Conservation (phyloP, 1,284 basidiomycete genomes). For the Cerioporus squamosus region DNA sequence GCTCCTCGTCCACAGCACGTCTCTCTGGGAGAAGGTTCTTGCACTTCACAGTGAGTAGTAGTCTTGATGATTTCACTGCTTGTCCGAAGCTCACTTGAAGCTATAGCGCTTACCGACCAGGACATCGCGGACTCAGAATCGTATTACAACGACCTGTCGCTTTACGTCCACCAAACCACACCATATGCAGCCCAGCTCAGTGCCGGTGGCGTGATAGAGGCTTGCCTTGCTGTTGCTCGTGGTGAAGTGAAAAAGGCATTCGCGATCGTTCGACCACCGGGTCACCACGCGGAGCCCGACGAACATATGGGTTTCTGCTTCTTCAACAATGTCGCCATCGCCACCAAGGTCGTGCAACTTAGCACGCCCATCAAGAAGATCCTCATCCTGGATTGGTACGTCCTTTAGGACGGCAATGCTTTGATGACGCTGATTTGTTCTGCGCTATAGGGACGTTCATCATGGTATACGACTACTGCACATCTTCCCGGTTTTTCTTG, state of each 20-base stretch:
- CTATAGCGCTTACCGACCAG: slow-evolving; percentile 70
- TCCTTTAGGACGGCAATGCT: no score
- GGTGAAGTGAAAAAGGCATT: slow-evolving; percentile 86
- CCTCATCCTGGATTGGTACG: slow-evolving; percentile 94
- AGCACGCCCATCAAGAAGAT: slow-evolving; percentile 76
- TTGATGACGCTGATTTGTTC: slow-evolving; percentile 11
- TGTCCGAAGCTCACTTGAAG: slow-evolving; percentile 19
- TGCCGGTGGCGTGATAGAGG: slow-evolving; percentile 94
- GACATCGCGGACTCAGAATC: slow-evolving; percentile 72
- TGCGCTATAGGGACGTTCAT: slow-evolving; percentile 93
- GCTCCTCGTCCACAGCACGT: slow-evolving; percentile 86
- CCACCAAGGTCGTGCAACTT: slow-evolving; percentile 80
- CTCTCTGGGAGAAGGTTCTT: slow-evolving; percentile 90
- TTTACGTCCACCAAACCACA: slow-evolving; percentile 91
- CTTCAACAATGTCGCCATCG: slow-evolving; percentile 98
- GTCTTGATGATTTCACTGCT: background rate
- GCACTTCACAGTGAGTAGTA: slow-evolving; percentile 68
- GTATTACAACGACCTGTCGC: slow-evolving; percentile 88
- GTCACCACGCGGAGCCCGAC: slow-evolving; percentile 98
- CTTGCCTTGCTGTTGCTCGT: slow-evolving; percentile 85
- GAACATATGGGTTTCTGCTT: slow-evolving; percentile 99
- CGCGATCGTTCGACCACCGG: slow-evolving; percentile 96
- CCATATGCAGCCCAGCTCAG: slow-evolving; percentile 87
- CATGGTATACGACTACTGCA: slow-evolving; percentile 67
- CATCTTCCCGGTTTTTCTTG: background rate